Base-by-base conservation (phyloP, 306 rosid species). In the Gleditsia sinensis region DNA sequence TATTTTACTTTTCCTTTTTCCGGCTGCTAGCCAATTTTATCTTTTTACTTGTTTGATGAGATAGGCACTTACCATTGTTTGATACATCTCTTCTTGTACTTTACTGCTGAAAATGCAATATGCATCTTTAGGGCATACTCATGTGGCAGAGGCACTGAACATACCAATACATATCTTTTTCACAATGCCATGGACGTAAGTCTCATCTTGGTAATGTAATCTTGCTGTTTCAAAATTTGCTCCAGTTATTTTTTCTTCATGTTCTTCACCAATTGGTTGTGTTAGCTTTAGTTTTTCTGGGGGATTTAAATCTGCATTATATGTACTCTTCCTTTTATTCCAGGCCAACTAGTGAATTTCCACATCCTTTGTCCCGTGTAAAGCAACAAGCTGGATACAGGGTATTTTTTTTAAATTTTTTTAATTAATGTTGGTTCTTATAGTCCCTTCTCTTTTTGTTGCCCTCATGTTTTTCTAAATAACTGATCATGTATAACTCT, bases 141-240 rank as follows among this genome's bases (percentile, higher is more conserved):
- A 95, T 71, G 99, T 95, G 83, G 99, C 99, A 8, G 99, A 95
- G 91, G 92, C 98, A 58, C 92, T 95, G 50, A 83, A 92, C 74
- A 59, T 95, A 81, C 99, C 99, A 42, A 69, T 95, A 84, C 99
- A 92, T 80, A 89, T 95, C 56, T 92, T 95, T 84, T 95, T 95
- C 89, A 95, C 99, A 28, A 95, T 95, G 99, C 99, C 99, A 64
- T 95, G 99, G 99, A 92, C 99, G 99, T 95, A 95, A 95, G 99
- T 95, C 87, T 88, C 82, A 55, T 86, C 58, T 86, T 66, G 85
- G 81, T 84, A 79, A 81, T 80, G 51, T 65, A 69, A 67, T 84
- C 75, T 27, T 75, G 67, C 32, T 49, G 50, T 55, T 82, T 70
- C 68, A 39, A 66, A 73, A 67, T 61, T 83, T 71, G 34, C 55